Percentiles rank a stretch among this genome's conserved stretches.
Conservation (phyloP, 768 basidiomycete species). For the Russula olivacea region DNA sequence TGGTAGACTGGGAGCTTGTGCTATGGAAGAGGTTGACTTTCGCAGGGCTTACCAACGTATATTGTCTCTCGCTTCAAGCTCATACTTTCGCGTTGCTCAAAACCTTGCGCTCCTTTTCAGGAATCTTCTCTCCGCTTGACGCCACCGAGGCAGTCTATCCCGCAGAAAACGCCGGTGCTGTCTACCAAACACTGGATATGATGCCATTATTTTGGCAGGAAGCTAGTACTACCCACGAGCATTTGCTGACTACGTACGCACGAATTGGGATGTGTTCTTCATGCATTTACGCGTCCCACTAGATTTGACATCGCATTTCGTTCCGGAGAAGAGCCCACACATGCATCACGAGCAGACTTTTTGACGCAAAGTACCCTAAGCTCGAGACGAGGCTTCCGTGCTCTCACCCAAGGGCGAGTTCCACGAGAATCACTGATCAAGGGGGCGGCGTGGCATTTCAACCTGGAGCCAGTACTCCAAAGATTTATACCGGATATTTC, state of each 20-base stretch:
- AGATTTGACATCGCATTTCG: slow-evolving; percentile 63
- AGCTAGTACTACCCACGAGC: slow-evolving; percentile 42
- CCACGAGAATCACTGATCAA: slow-evolving; percentile 35
- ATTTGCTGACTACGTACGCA: slow-evolving; percentile 57
- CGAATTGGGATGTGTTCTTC: not conserved
- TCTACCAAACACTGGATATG: slow-evolving; percentile 46
- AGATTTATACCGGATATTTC: slow-evolving; percentile 38
- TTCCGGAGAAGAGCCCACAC: slow-evolving; percentile 43
- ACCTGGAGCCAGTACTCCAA: slow-evolving; percentile 43
- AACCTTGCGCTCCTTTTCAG: slow-evolving; percentile 12
- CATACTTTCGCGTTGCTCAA: not conserved
- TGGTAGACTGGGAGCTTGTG: slow-evolving; percentile 43
- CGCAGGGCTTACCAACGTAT: slow-evolving; percentile 51
- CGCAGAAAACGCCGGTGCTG: slow-evolving; percentile 33
- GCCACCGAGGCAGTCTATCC: slow-evolving; percentile 15
- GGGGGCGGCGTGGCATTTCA: slow-evolving; percentile 49
- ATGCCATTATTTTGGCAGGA: slow-evolving; percentile 54
- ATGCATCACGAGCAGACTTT: slow-evolving; percentile 49
- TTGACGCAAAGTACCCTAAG: slow-evolving; percentile 49
- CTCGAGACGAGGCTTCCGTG: slow-evolving; percentile 47
- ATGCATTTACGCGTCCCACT: not conserved
- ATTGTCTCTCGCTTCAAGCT: slow-evolving; percentile 14
- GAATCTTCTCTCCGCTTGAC: slow-evolving; percentile 23
- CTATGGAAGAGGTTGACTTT: slow-evolving; percentile 45
- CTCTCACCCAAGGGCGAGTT: slow-evolving; percentile 45